phyloP scores from a whole-genome alignment of 495 filamentous ascomycete species.

The Aspergillus bridgeri region DNA sequence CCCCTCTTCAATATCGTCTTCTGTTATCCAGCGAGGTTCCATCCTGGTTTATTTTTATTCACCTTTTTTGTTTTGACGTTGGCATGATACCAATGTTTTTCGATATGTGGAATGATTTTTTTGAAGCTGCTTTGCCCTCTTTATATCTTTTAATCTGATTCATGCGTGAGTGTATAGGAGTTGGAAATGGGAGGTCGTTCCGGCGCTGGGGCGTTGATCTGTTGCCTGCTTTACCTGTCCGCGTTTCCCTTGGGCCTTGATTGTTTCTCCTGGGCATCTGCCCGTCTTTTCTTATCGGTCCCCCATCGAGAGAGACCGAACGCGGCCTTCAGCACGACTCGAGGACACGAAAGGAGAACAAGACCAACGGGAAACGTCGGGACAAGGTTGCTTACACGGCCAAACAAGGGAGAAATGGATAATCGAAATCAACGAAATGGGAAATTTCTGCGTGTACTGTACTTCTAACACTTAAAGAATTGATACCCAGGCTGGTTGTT shows the following conservation, averaged over 20 bases:
- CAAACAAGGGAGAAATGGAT: constrained; percentile 2
- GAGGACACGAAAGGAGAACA: background rate
- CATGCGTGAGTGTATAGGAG: constrained; percentile 10
- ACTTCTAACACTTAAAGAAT: constrained; percentile 18
- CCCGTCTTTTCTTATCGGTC: background rate
- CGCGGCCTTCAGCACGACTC: background rate
- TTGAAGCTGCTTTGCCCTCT: constrained; percentile 5
- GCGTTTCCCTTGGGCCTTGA: constrained; percentile 11
- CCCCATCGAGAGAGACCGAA: background rate
- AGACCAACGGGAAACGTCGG: background rate
- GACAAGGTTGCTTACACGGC: background rate
- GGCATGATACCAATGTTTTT: constrained; percentile 30
- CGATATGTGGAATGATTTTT: constrained; percentile 27
- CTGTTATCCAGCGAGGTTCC: constrained; percentile 15
- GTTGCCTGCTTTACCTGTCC: constrained; percentile 3
- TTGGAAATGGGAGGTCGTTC: constrained; percentile 6
- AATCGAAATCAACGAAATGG: constrained; percentile 4
- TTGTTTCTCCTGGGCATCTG: background rate
- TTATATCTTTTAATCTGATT: constrained; percentile 2
- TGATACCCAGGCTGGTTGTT: constrained; percentile 20
- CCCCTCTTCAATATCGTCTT: background rate
- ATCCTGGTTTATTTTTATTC: constrained; percentile 6
- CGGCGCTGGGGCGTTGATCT: constrained; percentile 5
- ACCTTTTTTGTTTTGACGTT: constrained; percentile 17
- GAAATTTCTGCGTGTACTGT: constrained; percentile 12